Conservation (phyloP, 352 stramenopile genomes). For the Pythium pectinolyticum region DNA sequence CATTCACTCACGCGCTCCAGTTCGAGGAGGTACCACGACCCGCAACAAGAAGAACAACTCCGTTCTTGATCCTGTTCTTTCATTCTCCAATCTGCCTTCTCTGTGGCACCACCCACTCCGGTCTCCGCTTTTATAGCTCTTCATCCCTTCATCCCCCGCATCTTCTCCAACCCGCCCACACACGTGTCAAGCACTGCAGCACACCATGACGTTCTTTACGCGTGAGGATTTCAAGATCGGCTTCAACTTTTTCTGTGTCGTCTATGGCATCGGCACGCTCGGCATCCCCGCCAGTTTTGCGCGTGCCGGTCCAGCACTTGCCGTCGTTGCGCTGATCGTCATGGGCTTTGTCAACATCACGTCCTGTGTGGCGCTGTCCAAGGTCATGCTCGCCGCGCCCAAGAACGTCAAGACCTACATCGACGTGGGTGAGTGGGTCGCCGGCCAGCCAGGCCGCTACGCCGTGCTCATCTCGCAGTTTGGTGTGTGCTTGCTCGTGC, state of each 20-base stretch:
- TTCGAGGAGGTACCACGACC: no score
- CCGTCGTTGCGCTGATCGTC: constrained; percentile 39
- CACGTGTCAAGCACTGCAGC: no score
- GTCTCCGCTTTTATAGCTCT: no score
- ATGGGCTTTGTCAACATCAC: constrained; percentile 51
- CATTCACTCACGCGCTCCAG: not conserved
- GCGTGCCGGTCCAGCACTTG: constrained; percentile 40
- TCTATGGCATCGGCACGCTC: constrained; percentile 58
- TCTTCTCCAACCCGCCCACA: no score
- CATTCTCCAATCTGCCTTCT: not conserved
- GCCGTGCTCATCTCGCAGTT: constrained; percentile 22
- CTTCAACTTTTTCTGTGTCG: constrained; percentile 59
- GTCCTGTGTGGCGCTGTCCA: constrained; percentile 34
- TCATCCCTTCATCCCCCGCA: no score
- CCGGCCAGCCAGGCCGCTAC: constrained; percentile 28
- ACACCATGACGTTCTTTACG: constrained; percentile 12
- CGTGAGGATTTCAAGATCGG: constrained; percentile 48
- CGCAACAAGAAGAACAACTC: no score
- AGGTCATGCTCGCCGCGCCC: constrained; percentile 30
- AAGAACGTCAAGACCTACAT: constrained; percentile 26
- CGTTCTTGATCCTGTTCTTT: not conserved
- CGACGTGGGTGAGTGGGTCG: constrained; percentile 31
- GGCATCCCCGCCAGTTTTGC: constrained; percentile 52
- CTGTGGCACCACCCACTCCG: no score
- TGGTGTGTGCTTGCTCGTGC: constrained; percentile 17